Base-by-base conservation (phyloP, 1,139 yeast species). In the Candida sp. region DNA sequence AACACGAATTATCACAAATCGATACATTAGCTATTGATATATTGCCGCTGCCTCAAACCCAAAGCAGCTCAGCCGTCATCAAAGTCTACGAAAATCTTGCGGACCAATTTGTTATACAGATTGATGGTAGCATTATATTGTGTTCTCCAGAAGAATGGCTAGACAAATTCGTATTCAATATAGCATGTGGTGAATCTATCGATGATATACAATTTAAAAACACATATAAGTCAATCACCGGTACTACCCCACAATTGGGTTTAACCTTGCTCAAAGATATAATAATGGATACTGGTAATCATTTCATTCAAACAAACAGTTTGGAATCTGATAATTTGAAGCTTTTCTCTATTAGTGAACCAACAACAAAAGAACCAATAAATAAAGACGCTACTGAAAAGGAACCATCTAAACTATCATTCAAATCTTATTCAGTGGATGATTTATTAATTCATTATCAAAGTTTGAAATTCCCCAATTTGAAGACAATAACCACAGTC, bases 211-310 rank as follows among this genome's bases (percentile, higher is more conserved):
- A 15, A 12, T 36, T 49, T 12, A 22, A 22, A 9, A 40, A 51
- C n/a, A 40, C 38, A 4, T 45, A 50, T 27, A 35, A 38, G 9
- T 21, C 42, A 11, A 44, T 36, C 7, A 12, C 32, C 23, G 39
- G 33, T 12, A 8, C 11, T 8, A 29, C 29, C 15, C 21, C 33
- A 7, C 34, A 37, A 19, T 4, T 29, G 3, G 53, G 49, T n/a
- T 44, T 54, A 34, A 53, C 60, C 3, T 49, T 54, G 32, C 40
- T 66, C 6, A 49, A 47, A n/a, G 73, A 68, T 43, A 53, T 52
- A 21, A 45, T 58, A 4, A 53, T 60, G 1, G 58, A 55, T 21
- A 53, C 63, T 2, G 70, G 70, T 0, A 58, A 57, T 19, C 63
- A 59, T 42, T 42, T 62, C 12, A 41, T 66, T 2, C 42, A 48